Percentiles rank a stretch among this genome's conserved stretches.
Conservation (phyloP, 2,329 filamentous ascomycete genomes). For the Xylariales sp. region DNA sequence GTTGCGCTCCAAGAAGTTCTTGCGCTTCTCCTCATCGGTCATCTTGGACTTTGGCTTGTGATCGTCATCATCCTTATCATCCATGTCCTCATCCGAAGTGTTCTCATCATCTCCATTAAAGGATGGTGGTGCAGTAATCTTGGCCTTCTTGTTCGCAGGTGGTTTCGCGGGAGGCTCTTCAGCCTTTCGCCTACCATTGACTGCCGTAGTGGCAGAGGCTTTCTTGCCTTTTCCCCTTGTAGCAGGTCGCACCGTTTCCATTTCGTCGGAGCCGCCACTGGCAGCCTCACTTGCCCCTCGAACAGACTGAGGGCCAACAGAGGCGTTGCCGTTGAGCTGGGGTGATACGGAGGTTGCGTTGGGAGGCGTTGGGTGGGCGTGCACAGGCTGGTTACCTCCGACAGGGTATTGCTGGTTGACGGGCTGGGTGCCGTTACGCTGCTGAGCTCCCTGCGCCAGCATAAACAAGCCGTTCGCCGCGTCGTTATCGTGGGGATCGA, state of each 20-base stretch:
- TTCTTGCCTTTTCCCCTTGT: slow-evolving; percentile 68
- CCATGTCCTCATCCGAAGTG: slow-evolving; percentile 50
- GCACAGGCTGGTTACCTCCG: slow-evolving; percentile 38
- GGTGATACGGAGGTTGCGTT: slow-evolving; percentile 41
- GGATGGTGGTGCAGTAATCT: slow-evolving; percentile 34
- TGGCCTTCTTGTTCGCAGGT: slow-evolving; percentile 65
- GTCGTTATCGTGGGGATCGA: slow-evolving; percentile 88
- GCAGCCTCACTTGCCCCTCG: slow-evolving; percentile 63
- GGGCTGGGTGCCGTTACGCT: slow-evolving; percentile 48
- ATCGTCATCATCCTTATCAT: slow-evolving; percentile 48
- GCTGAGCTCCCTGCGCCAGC: slow-evolving; percentile 67
- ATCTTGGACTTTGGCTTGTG: slow-evolving; percentile 70
- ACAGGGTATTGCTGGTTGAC: slow-evolving; percentile 43
- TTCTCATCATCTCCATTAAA: slow-evolving; percentile 35
- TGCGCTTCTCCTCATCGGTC: slow-evolving; percentile 97
- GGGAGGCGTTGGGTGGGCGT: slow-evolving; percentile 41
- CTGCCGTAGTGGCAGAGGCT: slow-evolving; percentile 37
- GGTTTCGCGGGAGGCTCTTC: slow-evolving; percentile 62
- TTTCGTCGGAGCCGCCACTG: slow-evolving; percentile 69
- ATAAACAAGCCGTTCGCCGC: slow-evolving; percentile 92
- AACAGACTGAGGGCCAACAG: slow-evolving; percentile 35
- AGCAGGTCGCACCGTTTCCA: slow-evolving; percentile 61
- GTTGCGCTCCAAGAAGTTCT: slow-evolving; percentile 96
- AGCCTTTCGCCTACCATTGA: slow-evolving; percentile 73
- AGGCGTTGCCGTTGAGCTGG: slow-evolving; percentile 47